These are phyloP conservation scores for Fomitopsis serialis DNA, from an alignment of 768 basidiomycete genomes.

Conservation along the genomic window DNA sequence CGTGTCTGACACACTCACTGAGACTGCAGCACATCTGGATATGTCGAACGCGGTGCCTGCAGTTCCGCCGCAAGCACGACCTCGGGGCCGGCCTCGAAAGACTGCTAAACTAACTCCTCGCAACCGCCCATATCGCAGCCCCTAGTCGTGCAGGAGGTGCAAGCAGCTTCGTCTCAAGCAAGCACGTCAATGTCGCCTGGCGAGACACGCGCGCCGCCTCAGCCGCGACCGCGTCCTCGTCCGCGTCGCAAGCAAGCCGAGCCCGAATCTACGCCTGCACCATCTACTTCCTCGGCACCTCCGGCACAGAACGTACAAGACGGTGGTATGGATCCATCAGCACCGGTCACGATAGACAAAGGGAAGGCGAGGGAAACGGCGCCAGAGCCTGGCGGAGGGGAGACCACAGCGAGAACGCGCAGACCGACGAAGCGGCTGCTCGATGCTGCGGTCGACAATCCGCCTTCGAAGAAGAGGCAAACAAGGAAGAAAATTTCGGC, in stretches of 20 bases:
- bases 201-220: not conserved
- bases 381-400: not conserved
- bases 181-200: not conserved
- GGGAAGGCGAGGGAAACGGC: not conserved
- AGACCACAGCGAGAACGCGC: not conserved
- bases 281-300: not conserved
- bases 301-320: not conserved
- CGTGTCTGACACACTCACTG: too few species aligned
- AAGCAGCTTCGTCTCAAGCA: too few species aligned
- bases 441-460: conserved; percentile 2
- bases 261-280: not conserved
- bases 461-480: conserved; percentile 11
- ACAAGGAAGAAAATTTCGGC: not conserved
- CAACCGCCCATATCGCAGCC: too few species aligned
- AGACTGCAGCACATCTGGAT: too few species aligned
- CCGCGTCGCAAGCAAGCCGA: conserved; percentile 1
- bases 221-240: conserved; percentile 7
- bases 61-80: too few species aligned
- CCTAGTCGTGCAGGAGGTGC: too few species aligned
- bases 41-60: too few species aligned
- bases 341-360: not conserved
- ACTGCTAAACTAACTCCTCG: too few species aligned
- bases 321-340: not conserved
- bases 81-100: too few species aligned
- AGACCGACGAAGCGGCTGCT: conserved; percentile 5